phyloP scores from a whole-genome alignment of 352 stramenopile genomes.

The Globisporangium apiculatum region DNA sequence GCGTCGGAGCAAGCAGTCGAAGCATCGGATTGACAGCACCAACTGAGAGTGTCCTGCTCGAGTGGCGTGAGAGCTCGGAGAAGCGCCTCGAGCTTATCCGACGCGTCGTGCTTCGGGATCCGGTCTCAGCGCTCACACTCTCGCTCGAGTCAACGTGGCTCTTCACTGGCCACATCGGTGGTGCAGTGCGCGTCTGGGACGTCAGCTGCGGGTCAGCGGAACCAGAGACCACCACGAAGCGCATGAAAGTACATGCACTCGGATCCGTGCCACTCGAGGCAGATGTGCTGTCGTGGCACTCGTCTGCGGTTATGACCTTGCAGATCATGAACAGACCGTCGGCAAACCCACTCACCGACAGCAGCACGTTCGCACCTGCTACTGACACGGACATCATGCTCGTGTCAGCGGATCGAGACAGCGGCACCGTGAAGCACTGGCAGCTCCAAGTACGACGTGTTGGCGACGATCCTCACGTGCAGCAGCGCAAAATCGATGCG shows the following conservation, averaged over 20 bases:
- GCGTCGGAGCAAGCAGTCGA: slow-evolving; percentile 11
- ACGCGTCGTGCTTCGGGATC: slow-evolving; percentile 23
- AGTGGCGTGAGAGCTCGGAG: slow-evolving; percentile 22
- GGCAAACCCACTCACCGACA: background rate
- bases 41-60: slow-evolving; percentile 20
- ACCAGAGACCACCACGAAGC: background rate
- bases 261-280: slow-evolving; percentile 10
- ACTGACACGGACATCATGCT: slow-evolving; percentile 16
- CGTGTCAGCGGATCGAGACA: slow-evolving; percentile 22
- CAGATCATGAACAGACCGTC: no score
- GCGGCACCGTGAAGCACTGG: slow-evolving; percentile 35
- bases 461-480: background rate
- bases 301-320: slow-evolving; percentile 1
- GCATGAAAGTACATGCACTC: background rate
- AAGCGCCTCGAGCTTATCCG: slow-evolving; percentile 12
- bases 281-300: slow-evolving; percentile 3
- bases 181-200: slow-evolving; percentile 51
- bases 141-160: slow-evolving; percentile 44
- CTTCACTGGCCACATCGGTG: slow-evolving; percentile 31
- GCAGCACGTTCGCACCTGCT: no score
- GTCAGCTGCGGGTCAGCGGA: slow-evolving; percentile 2
- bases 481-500: slow-evolving; percentile 2
- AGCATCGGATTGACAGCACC: background rate
- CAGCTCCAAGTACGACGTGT: slow-evolving; percentile 11
- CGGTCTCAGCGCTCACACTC: slow-evolving; percentile 27